phyloP scores from a whole-genome alignment of 2,329 filamentous ascomycete species.

The Allantophomopsis lycopodina region DNA sequence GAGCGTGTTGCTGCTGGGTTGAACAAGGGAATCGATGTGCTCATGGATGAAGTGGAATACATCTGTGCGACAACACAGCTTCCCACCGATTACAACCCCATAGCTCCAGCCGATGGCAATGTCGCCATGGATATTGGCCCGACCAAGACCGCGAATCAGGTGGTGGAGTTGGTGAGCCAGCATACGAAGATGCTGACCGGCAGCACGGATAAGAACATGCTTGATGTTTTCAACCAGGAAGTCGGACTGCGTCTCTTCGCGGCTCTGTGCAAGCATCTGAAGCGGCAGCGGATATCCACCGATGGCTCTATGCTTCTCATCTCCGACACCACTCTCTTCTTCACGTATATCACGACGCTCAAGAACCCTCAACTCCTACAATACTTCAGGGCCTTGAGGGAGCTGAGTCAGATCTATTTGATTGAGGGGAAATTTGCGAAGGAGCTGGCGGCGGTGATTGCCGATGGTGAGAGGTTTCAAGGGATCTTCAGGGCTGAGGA shows the following conservation, averaged over 20 bases:
- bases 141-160: conserved; percentile 62
- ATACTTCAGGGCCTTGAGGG: conserved; percentile 84
- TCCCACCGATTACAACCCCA: conserved; percentile 82
- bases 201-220: conserved; percentile 93
- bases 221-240: conserved; percentile 97
- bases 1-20: conserved; percentile 90
- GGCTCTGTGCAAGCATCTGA: conserved; percentile 91
- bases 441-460: conserved; percentile 90
- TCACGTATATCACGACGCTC: conserved; percentile 68
- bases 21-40: conserved; percentile 94
- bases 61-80: conserved; percentile 78
- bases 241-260: conserved; percentile 87
- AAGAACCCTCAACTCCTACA: conserved; percentile 71
- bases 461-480: conserved; percentile 77
- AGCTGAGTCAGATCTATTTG: conserved; percentile 89
- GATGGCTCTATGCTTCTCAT: conserved; percentile 87
- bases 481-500: conserved; percentile 87
- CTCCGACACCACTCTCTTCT: conserved; percentile 92
- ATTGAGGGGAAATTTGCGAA: conserved; percentile 39
- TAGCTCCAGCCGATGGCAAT: conserved; percentile 22
- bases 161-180: conserved; percentile 74
- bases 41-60: conserved; percentile 98
- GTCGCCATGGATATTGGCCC: conserved; percentile 48
- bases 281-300: conserved; percentile 83
- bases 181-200: conserved; percentile 90